Conservation (phyloP, 2,329 filamentous ascomycete genomes). For the Talaromyces sp. region DNA sequence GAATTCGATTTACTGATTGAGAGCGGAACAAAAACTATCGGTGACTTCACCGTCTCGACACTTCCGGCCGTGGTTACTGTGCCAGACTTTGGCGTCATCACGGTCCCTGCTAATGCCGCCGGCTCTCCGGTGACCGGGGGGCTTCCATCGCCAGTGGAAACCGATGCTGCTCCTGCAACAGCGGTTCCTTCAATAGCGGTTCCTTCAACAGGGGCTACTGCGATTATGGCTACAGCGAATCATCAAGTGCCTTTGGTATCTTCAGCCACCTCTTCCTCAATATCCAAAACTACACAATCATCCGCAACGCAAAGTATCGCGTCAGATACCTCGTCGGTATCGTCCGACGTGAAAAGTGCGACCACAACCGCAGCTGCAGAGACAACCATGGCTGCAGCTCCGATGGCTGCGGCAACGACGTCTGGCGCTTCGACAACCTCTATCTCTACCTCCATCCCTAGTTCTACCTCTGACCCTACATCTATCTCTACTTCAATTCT, state of each 20-base stretch:
- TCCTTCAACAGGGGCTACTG: background rate
- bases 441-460: background rate
- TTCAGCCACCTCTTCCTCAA: conserved; percentile 1
- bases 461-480: background rate
- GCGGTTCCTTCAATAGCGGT: background rate
- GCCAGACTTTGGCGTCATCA: conserved; percentile 17
- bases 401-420: background rate
- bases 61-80: conserved; percentile 22
- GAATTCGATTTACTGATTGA: conserved; percentile 19
- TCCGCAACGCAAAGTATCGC: background rate
- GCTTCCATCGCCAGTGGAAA: background rate
- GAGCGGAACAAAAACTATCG: conserved; percentile 18
- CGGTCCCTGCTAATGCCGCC: conserved; percentile 18
- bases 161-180: background rate
- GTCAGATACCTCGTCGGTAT: background rate
- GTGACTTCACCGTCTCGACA: conserved; percentile 18
- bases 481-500: background rate
- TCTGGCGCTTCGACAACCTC: background rate
- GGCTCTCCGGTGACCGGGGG: conserved; percentile 11
- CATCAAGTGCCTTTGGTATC: background rate
- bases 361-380: background rate
- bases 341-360: background rate
- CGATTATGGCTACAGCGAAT: background rate
- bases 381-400: background rate
- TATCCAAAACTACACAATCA: background rate